These are phyloP conservation scores for Coemansia sp. DNA, from an alignment of 192 early-diverging fungal genomes.

Conservation along the genomic window DNA sequence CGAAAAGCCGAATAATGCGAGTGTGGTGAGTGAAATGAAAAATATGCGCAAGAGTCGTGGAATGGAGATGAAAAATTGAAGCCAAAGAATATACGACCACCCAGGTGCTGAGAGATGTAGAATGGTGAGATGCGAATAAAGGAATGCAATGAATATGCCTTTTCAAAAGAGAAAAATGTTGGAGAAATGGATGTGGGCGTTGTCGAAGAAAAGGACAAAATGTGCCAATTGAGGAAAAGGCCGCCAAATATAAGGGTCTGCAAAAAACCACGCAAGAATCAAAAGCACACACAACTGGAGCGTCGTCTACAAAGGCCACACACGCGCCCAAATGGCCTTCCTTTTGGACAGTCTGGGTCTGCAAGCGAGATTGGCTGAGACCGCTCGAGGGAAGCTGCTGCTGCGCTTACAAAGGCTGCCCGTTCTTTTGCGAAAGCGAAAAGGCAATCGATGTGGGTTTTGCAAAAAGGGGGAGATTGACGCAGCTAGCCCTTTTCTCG, in stretches of 20 bases:
- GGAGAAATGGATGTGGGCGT: constrained; percentile 8
- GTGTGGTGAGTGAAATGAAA: constrained; percentile 6
- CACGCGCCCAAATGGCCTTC: constrained; percentile 5
- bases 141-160: constrained; percentile 24
- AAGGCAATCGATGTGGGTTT: constrained; percentile 14
- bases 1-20: constrained; percentile 1
- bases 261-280: constrained; percentile 1
- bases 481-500: constrained; percentile 3
- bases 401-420: constrained; percentile 8
- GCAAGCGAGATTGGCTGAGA: constrained; percentile 4
- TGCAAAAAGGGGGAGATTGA: constrained; percentile 16
- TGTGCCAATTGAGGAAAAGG: not conserved
- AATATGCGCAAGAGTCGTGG: not conserved
- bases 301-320: constrained; percentile 16
- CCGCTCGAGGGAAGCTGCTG: not conserved
- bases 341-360: constrained; percentile 5
- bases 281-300: not conserved
- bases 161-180: constrained; percentile 12
- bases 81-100: not conserved
- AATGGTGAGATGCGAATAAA: constrained; percentile 10
- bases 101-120: not conserved
- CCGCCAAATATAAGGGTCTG: constrained; percentile 12
- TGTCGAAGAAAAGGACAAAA: constrained; percentile 10
- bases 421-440: constrained; percentile 10
- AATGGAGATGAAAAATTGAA: not conserved